Evolutionary conservation across 257 asterid species (phyloP).

Genomic region (Eustoma russellianum): DNA sequence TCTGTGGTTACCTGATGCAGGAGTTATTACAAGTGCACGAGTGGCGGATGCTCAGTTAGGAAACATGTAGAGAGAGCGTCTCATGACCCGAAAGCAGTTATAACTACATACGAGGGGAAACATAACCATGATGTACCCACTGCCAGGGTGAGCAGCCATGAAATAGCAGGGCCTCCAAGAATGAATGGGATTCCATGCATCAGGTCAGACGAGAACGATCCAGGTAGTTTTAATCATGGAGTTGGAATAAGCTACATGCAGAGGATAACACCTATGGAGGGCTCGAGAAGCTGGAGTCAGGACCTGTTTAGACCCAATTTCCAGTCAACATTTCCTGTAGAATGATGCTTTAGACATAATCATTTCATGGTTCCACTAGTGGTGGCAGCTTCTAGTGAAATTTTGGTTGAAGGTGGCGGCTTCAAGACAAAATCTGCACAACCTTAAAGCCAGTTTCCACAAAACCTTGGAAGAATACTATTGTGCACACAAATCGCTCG

Average conservation of each 20-base stretch:
- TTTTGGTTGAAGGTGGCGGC: conserved; percentile 14
- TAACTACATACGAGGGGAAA: conserved; percentile 92
- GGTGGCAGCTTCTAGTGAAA: too few species aligned
- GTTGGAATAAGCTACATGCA: conserved; percentile 45
- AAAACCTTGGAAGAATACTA: conserved; percentile 26
- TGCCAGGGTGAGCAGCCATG: conserved; percentile 58
- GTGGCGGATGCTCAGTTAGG: conserved; percentile 80
- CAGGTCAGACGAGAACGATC: conserved; percentile 42
- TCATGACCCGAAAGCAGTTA: conserved; percentile 88
- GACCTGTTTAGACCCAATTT: conserved; percentile 19
- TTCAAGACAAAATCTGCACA: conserved; percentile 15
- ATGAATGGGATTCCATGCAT: conserved; percentile 29
- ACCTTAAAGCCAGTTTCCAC: conserved; percentile 19
- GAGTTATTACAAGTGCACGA: conserved; percentile 95
- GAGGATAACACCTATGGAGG: conserved; percentile 29
- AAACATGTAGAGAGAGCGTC: conserved; percentile 96
- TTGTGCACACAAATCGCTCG: conserved; percentile 23
- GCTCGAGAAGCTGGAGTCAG: conserved; percentile 22
- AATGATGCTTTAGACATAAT: conserved; percentile 32
- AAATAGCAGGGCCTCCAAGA: conserved; percentile 29
- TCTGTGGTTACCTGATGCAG: conserved; percentile 25
- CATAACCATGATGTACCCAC: conserved; percentile 86
- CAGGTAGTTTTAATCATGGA: conserved; percentile 74
- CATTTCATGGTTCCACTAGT: conserved; percentile 21
- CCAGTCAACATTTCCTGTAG: conserved; percentile 19